phyloP scores from a whole-genome alignment of 164 flowering plant genomes.

The Nymphaea thermarum region DNA sequence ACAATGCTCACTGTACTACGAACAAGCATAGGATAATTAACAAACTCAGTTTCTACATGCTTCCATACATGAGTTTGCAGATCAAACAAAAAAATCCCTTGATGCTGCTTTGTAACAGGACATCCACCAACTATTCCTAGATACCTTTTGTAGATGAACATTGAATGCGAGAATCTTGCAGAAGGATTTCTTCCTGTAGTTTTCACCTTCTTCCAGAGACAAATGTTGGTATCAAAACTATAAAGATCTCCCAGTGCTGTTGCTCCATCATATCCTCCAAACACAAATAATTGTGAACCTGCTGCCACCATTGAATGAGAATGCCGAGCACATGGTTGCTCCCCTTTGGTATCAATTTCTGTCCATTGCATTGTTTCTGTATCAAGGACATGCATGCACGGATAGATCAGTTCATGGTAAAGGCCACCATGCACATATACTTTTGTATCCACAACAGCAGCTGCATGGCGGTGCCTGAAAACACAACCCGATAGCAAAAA shows the following conservation, averaged over 20 bases:
- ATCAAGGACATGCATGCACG: constrained; percentile 58
- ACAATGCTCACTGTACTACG: constrained; percentile 64
- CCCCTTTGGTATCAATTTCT: constrained; percentile 41
- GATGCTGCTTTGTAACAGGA: constrained; percentile 49
- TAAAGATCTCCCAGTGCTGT: constrained; percentile 72
- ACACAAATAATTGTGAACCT: constrained; percentile 47
- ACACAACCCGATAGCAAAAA: not conserved
- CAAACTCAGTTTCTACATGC: constrained; percentile 39
- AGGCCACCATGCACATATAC: constrained; percentile 87
- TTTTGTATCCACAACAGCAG: constrained; percentile 60
- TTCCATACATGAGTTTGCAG: constrained; percentile 39
- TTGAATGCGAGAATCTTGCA: constrained; percentile 83
- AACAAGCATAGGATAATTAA: constrained; percentile 49
- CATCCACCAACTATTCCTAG: constrained; percentile 92
- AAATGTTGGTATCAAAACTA: constrained; percentile 41
- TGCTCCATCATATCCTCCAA: constrained; percentile 79
- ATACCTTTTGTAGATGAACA: constrained; percentile 60
- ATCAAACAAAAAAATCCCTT: constrained; percentile 65
- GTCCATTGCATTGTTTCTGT: constrained; percentile 44
- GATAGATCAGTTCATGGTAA: constrained; percentile 34
- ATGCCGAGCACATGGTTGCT: constrained; percentile 78
- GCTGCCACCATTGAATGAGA: constrained; percentile 74
- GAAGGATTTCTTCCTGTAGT: constrained; percentile 47
- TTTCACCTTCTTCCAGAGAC: constrained; percentile 52
- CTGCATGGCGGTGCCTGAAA: constrained; percentile 94